A percentile compares a stretch with the other conserved stretches of the same genome.
Conservation (phyloP, 129 eudicot species). For the Smallanthus sonchifolius region DNA sequence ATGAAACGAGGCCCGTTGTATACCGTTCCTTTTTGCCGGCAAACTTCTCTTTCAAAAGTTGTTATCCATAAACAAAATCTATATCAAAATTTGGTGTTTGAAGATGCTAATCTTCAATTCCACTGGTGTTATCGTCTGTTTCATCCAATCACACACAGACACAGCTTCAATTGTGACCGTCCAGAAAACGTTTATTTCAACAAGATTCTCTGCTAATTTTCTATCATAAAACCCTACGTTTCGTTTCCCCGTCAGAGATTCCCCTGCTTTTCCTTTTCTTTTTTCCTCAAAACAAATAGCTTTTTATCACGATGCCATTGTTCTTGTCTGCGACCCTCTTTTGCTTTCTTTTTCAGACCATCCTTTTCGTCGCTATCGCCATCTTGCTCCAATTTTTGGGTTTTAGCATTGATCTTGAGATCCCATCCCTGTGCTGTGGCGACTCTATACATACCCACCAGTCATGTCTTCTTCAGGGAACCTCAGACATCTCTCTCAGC, state of each 20-base stretch:
- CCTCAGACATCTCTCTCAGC: constrained; percentile 71
- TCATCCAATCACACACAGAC: constrained; percentile 4
- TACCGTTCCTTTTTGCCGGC: constrained; percentile 46
- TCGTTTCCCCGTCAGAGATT: constrained; percentile 45
- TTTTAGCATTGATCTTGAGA: constrained; percentile 23
- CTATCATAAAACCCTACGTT: constrained; percentile 36
- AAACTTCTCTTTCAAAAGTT: constrained; percentile 39
- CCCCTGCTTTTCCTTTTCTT: constrained; percentile 25
- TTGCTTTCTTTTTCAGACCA: constrained; percentile 8
- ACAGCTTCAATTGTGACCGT: background rate
- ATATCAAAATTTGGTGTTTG: background rate
- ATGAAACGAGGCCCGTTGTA: constrained; percentile 4
- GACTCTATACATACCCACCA: constrained; percentile 34
- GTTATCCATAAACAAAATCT: background rate
- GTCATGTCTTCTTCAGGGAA: constrained; percentile 73
- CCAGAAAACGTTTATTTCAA: constrained; percentile 13
- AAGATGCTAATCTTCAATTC: constrained; percentile 27
- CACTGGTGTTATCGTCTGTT: background rate
- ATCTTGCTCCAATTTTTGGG: constrained; percentile 53
- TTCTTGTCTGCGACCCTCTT: constrained; percentile 29
- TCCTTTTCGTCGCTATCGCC: constrained; percentile 29
- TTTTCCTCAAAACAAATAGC: constrained; percentile 27
- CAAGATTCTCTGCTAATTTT: constrained; percentile 36
- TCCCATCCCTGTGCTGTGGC: constrained; percentile 34
- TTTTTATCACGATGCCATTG: constrained; percentile 71